Base-by-base conservation (phyloP, 192 early-diverging fungal species). In the Gamsiella multidivaricata region DNA sequence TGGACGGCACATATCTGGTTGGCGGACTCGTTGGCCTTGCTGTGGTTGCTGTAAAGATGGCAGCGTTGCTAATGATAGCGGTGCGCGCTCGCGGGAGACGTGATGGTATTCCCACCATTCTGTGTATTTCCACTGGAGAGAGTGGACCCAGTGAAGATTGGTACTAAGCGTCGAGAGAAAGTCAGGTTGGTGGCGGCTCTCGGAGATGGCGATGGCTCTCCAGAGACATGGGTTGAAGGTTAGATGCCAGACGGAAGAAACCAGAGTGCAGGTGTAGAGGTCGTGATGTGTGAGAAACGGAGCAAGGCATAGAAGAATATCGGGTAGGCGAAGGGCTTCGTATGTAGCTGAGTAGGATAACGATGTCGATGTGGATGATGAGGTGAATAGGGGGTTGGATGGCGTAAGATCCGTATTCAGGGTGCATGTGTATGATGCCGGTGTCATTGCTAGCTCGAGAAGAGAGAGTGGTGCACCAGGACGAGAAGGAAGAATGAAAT, bases 31-130 rank as follows among this genome's bases (percentile, higher is more conserved):
- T n/a, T n/a, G n/a, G n/a, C n/a, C n/a, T n/a, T n/a, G n/a, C n/a
- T n/a, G 45, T 47, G 32, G 46, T 2, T 47, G 45, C 3, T 25
- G 20, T 5, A 12, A 26, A 60, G 14, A 17, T 3, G 9, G 43
- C 8, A 29, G 51, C n/a, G n/a, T 2, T 6, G 32, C 4, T 17
- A 33, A 33, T 18, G 54, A n/a, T 12, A 18, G 32, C 22, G n/a
- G 58, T 18, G 5, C 18, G 26, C 23, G 34, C 14, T 25, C 55
- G 17, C 47, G 31, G 15, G n/a, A 34, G 17, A 47, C 31, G 26
- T 50, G 41, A 23, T 57, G 65, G 12, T 33, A 0, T 32, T 51
- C 55, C 66, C 66, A 69, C 66, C 66, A 69, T 3, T 69, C 56
- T 37, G 66, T 51, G 34, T 69, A 69, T 2, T 59, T 37, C 66